Conservation (phyloP, 345 rosid genomes). For the Zanthoxylum bungeanum region DNA sequence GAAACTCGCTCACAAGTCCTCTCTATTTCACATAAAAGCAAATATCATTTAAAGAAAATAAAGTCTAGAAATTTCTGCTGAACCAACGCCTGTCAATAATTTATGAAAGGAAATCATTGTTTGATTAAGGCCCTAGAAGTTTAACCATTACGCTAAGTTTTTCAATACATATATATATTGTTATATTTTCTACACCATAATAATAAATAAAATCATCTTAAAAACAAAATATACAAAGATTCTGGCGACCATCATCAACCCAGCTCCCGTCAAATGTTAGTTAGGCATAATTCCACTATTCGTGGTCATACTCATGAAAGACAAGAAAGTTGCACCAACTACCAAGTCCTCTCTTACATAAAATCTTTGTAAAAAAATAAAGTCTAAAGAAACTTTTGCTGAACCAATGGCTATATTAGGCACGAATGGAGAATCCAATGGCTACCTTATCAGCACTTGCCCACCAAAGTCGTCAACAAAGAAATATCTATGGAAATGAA, state of each 20-base stretch:
- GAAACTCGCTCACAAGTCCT: no score
- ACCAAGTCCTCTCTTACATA: neutral
- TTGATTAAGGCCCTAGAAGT: no score
- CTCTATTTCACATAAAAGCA: no score
- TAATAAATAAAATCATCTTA: no score
- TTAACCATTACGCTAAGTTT: no score
- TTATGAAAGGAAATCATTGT: no score
- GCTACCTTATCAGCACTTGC: neutral
- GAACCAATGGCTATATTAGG: neutral
- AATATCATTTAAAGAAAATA: no score
- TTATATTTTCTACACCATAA: no score
- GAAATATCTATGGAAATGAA: neutral
- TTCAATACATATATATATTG: no score
- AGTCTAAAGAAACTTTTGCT: neutral
- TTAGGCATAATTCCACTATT: slow-evolving; percentile 10
- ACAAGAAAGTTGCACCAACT: neutral
- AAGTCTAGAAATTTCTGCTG: no score
- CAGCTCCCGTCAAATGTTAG: neutral
- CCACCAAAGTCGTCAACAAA: neutral
- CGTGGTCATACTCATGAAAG: neutral
- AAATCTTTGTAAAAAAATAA: neutral
- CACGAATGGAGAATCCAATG: neutral
- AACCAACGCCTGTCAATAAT: no score
- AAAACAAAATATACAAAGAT: neutral
- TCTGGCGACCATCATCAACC: neutral